Base-by-base conservation (phyloP, 2,329 filamentous ascomycete species). In the Talaromyces verruculosus region DNA sequence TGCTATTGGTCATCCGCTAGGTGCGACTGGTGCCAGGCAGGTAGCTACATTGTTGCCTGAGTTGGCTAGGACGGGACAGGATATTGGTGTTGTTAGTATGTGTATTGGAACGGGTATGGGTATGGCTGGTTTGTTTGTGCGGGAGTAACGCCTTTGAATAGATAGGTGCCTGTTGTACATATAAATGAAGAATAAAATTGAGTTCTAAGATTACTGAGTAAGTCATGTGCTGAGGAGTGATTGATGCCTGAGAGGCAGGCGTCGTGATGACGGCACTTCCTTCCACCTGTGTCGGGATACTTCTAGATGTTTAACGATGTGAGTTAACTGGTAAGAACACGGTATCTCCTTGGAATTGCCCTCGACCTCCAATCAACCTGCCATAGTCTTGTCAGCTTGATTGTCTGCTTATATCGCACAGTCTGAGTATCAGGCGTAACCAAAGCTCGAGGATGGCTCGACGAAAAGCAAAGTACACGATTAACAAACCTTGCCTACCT, bases 71-170 rank as follows among this genome's bases (percentile, higher is more conserved):
- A 84, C 84, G 64, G 85, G 88, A 0, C 84, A 90, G 66, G 84
- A 94, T 77, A 82, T 96, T 58, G 93, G 93, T 70, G 91, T 97
- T 53, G 87, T 96, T 65, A 95, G 90, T 73, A 96, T 97, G 91
- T 97, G 93, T 77, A 87, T 93, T 67, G 90, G 90, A 17, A 92
- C 90, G 0, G 89, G 89, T n/a, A 91, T 91, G 88, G 89, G 89
- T 17, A 90, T 91, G 86, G 88, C 88, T 2, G 87, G 85, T 30
- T 76, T 89, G 77, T 88, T 90, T 78, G 86, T 89, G 61, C 80
- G 85, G 70, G 88, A 90, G 77, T 89, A 64, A 41, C 65, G 33
- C 11, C n/a, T 22, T 22, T 35, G 10, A 35, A n/a, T 22, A 22
- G n/a, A 37, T 33, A 11, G n/a, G 17, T 30, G 47, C 25, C 25